A percentile compares a stretch with the other conserved stretches of the same genome.
Conservation (phyloP, 306 rosid species). For the Ochetophila trinervis region DNA sequence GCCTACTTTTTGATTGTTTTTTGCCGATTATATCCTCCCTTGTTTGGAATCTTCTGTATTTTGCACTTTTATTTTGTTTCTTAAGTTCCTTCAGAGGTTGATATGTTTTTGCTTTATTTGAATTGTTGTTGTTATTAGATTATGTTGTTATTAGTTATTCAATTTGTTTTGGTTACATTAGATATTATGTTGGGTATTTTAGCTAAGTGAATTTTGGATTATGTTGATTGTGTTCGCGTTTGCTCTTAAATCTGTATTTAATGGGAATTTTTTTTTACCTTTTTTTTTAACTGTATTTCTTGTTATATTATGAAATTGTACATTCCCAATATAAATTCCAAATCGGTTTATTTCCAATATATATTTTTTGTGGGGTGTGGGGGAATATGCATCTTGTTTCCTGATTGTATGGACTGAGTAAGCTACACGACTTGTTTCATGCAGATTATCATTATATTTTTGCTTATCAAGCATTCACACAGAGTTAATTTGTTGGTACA, state of each 20-base stretch:
- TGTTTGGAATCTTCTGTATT: neutral
- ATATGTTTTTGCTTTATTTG: neutral
- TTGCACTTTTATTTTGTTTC: neutral
- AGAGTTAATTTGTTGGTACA: neutral
- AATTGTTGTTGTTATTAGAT: neutral
- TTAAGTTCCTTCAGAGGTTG: neutral
- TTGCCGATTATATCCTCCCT: neutral
- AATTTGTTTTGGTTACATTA: neutral
- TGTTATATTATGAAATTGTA: neutral
- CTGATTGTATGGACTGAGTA: neutral
- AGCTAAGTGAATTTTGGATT: neutral
- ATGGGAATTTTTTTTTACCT: neutral
- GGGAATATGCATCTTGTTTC: no score
- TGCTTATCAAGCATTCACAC: neutral
- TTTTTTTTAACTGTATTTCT: neutral
- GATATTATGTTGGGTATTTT: neutral
- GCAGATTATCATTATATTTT: neutral
- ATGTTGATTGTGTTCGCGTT: neutral
- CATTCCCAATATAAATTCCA: no score
- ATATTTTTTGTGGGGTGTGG: no score
- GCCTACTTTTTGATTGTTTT: neutral
- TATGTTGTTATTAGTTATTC: neutral
- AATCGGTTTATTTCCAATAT: no score
- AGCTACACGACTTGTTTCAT: neutral
- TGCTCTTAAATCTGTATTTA: neutral